Evolutionary conservation across 1,139 yeast genomes (phyloP).

Genomic region (Schizosaccharomyces versatilis): DNA sequence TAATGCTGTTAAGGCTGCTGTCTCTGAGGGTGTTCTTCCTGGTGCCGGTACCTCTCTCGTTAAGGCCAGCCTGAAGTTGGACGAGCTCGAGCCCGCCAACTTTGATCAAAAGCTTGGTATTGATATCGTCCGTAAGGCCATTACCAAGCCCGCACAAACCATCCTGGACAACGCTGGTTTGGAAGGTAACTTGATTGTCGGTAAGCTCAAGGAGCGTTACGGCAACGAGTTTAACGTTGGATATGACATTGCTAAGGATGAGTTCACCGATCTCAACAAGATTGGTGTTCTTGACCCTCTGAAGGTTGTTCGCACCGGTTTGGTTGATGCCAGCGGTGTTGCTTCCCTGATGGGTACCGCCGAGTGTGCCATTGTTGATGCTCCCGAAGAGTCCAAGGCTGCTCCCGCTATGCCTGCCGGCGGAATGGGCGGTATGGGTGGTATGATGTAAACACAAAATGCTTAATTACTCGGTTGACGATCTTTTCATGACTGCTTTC

Average conservation of each 20-base stretch:
- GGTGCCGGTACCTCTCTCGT: slow-evolving; percentile 99
- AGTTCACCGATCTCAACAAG: slow-evolving; percentile 87
- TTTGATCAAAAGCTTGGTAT: slow-evolving; percentile 97
- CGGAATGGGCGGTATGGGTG: slow-evolving; percentile 25
- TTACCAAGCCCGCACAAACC: slow-evolving; percentile 89
- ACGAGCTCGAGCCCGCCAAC: slow-evolving; percentile 60
- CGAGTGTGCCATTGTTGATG: slow-evolving; percentile 95
- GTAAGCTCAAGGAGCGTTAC: slow-evolving; percentile 65
- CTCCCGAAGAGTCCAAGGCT: slow-evolving; percentile 69
- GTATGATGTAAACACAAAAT: slow-evolving; percentile 5
- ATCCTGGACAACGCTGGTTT: slow-evolving; percentile 97
- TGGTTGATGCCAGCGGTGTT: slow-evolving; percentile 93
- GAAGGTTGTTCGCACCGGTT: slow-evolving; percentile 94
- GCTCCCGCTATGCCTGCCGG: slow-evolving; percentile 51
- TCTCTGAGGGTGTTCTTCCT: slow-evolving; percentile 96
- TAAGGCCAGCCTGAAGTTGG: slow-evolving; percentile 75
- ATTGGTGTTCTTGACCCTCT: slow-evolving; percentile 98
- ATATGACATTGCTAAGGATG: slow-evolving; percentile 83
- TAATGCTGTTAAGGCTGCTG: slow-evolving; percentile 98
- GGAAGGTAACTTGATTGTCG: slow-evolving; percentile 93
- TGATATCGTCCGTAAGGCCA: slow-evolving; percentile 83
- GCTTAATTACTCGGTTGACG: background rate
- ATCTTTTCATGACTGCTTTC: background rate
- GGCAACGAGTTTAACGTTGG: slow-evolving; percentile 78
- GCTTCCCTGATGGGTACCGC: slow-evolving; percentile 95